A percentile compares a stretch with the other conserved stretches of the same genome.
Evolutionary conservation across 257 asterid species (phyloP).

Genomic region (Primulina eburnea): DNA sequence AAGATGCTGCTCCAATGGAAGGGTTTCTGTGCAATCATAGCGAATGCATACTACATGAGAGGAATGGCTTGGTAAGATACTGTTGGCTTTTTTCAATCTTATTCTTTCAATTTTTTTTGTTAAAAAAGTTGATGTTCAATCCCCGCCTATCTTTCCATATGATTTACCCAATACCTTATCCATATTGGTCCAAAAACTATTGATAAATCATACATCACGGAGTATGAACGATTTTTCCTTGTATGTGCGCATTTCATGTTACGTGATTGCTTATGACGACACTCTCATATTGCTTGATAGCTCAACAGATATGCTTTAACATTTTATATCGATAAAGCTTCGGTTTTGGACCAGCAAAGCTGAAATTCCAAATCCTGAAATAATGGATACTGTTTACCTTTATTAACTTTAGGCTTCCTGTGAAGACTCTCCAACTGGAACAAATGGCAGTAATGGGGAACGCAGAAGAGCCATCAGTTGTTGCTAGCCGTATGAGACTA

Average conservation of each 20-base stretch:
- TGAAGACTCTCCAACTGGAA: constrained; percentile 90
- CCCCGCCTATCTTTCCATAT: neutral
- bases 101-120: neutral
- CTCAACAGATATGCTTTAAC: neutral
- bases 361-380: constrained; percentile 13
- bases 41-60: constrained; percentile 88
- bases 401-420: constrained; percentile 70
- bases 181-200: neutral
- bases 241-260: neutral
- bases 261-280: neutral
- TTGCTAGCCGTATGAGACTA: constrained; percentile 88
- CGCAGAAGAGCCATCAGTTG: constrained; percentile 89
- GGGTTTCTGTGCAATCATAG: constrained; percentile 93
- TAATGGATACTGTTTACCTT: constrained; percentile 15
- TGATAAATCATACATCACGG: neutral
- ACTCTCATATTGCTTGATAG: neutral
- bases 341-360: neutral
- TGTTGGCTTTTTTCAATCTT: neutral
- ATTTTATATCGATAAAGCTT: too few species aligned
- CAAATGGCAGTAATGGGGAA: constrained; percentile 80
- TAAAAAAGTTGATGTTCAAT: neutral
- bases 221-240: neutral
- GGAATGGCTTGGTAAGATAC: constrained; percentile 96
- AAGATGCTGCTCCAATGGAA: constrained; percentile 72
- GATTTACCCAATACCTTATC: neutral